phyloP scores from a whole-genome alignment of 768 basidiomycete species.

The Hysterangium stoloniferum region DNA sequence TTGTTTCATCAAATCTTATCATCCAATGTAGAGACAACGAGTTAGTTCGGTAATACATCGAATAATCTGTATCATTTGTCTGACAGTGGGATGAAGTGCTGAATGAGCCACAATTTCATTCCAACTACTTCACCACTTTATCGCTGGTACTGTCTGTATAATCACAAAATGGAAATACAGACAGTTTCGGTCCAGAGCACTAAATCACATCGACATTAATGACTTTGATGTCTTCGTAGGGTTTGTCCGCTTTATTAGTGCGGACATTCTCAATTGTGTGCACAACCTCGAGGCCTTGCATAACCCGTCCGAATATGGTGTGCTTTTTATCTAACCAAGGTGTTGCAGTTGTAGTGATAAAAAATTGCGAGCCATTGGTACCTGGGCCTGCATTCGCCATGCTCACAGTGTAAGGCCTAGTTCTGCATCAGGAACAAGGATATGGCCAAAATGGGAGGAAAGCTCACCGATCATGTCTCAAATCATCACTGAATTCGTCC shows the following conservation, averaged over 20 bases:
- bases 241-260: slow-evolving; percentile 77
- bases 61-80: slow-evolving; percentile 1
- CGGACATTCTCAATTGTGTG: slow-evolving; percentile 90
- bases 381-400: slow-evolving; percentile 90
- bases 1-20: not conserved
- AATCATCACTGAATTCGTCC: slow-evolving; percentile 85
- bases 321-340: slow-evolving; percentile 91
- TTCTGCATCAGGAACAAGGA: not conserved
- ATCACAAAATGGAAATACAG: not conserved
- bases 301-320: slow-evolving; percentile 87
- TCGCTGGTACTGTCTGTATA: not conserved
- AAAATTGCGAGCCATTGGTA: slow-evolving; percentile 97
- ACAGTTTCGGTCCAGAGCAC: not conserved
- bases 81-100: not conserved
- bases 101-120: not conserved
- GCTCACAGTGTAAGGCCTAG: slow-evolving; percentile 87
- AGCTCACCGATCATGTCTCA: slow-evolving; percentile 80
- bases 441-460: slow-evolving; percentile 1
- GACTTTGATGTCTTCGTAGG: slow-evolving; percentile 91
- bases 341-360: slow-evolving; percentile 91
- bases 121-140: not conserved
- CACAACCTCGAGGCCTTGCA: slow-evolving; percentile 82
- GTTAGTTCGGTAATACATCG: not conserved
- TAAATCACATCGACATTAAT: slow-evolving; percentile 41
- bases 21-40: not conserved